Base-by-base conservation (phyloP, 371 early-diverging fungal species). In the Mortierella sp. region DNA sequence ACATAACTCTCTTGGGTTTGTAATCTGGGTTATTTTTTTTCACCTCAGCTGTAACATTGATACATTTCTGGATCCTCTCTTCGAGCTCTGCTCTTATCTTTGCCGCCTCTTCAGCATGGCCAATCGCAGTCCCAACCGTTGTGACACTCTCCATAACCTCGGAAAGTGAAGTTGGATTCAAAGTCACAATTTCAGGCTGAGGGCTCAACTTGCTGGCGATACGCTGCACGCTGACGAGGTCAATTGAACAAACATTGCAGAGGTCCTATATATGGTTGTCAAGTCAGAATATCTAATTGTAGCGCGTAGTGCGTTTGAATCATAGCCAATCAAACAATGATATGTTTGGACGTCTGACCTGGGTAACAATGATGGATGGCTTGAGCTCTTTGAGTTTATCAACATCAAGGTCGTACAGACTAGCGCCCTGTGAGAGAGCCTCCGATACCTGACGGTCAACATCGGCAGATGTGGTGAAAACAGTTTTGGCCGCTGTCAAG, bases 221-320 rank as follows among this genome's bases (percentile, higher is more conserved):
- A 13, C 87, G 84, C 60, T 88, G 77, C 8, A 90, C 90, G 19
- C 85, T 86, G 63, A 76, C 84, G 28, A 90, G 65, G 69, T 91
- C 91, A 61, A 91, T 90, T 5, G 91, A 89, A 63, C 91, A 91
- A 19, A 91, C 91, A 19, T 86, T 82, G 72, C 89, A 91, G 0
- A 91, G 84, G 65, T 88, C 89, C 83, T 75, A 57, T 53, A 57
- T 53, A 28, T 1, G 28, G 28, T 28, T 28, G 28, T 28, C 21
- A 6, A 22, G 15, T 16, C 24, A 24, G 57, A 16, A 13, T 28
- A 9, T 11, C 22, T 10, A 13, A 24, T 33, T 59, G 19, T 28
- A 59, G 15, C 7, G 36, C 16, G 59, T 16, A 38, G 11, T 16
- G 7, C 57, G 28, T 24, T 11, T 24, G 57, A 6, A 19, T 5